These are phyloP conservation scores for Neonectria coccinea DNA, from an alignment of 2,329 filamentous ascomycete species.

Conservation along the genomic window DNA sequence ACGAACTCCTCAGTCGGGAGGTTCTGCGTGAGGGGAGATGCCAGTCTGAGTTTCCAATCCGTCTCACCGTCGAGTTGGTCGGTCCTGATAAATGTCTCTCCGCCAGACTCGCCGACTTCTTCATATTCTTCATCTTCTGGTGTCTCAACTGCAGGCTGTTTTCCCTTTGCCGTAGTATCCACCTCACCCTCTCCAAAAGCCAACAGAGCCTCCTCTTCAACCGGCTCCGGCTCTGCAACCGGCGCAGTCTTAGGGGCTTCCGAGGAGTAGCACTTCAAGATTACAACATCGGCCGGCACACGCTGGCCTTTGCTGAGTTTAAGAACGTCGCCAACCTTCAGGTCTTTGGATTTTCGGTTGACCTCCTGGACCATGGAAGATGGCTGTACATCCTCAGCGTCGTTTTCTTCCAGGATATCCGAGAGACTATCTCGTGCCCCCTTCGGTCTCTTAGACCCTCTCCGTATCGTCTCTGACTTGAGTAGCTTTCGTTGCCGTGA, in stretches of 20 bases:
- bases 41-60: conserved; percentile 95
- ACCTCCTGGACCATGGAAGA: conserved; percentile 72
- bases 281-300: conserved; percentile 93
- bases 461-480: conserved; percentile 57
- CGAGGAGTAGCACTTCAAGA: conserved; percentile 81
- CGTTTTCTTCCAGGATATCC: conserved; percentile 77
- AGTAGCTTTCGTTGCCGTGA: conserved; percentile 54
- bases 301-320: conserved; percentile 93
- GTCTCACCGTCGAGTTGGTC: conserved; percentile 98
- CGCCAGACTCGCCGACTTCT: conserved; percentile 61
- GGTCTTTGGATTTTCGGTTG: conserved; percentile 83
- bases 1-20: conserved; percentile 79
- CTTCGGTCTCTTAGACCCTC: conserved; percentile 48
- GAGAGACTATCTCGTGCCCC: conserved; percentile 58
- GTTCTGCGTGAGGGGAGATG: conserved; percentile 86
- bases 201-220: conserved; percentile 56
- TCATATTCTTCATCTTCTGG: conserved; percentile 46
- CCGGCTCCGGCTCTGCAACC: conserved; percentile 47
- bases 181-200: conserved; percentile 55
- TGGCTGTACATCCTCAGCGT: conserved; percentile 52
- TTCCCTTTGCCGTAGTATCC: conserved; percentile 49
- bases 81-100: conserved; percentile 96
- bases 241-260: conserved; percentile 58
- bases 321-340: conserved; percentile 95
- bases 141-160: conserved; percentile 48